phyloP scores from a whole-genome alignment of 2,329 filamentous ascomycete species.

The Cyanodermella asteris region DNA sequence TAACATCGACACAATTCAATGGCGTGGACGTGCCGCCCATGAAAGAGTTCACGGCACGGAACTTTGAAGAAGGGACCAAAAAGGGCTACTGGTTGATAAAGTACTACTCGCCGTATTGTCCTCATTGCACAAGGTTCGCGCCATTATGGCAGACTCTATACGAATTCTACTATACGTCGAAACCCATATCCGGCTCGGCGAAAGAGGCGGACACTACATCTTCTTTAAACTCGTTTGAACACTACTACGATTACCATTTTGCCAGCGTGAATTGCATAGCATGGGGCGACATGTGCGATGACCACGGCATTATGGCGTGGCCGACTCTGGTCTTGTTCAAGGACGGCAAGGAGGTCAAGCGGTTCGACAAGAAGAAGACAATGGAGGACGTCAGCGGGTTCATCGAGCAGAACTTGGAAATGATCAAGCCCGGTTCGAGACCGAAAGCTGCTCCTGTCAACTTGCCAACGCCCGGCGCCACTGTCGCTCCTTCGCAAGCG shows the following conservation, averaged over 20 bases:
- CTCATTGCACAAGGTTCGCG: conserved; percentile 58
- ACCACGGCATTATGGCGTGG: conserved; percentile 45
- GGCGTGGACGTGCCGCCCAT: conserved; percentile 28
- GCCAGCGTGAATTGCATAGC: conserved; percentile 69
- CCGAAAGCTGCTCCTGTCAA: conserved; percentile 41
- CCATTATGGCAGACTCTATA: conserved; percentile 81
- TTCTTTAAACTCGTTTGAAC: conserved; percentile 45
- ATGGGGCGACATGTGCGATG: conserved; percentile 53
- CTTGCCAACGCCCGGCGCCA: conserved; percentile 50
- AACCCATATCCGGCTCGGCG: conserved; percentile 35
- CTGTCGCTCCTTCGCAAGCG: conserved; percentile 21
- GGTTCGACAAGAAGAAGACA: conserved; percentile 42
- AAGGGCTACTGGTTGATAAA: conserved; percentile 33
- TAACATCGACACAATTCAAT: conserved; percentile 25
- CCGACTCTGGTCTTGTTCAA: conserved; percentile 65
- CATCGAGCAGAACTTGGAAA: conserved; percentile 57
- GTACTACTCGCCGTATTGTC: conserved; percentile 30
- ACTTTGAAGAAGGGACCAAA: conserved; percentile 25
- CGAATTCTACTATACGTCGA: conserved; percentile 80
- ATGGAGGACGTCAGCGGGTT: conserved; percentile 44
- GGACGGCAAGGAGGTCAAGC: conserved; percentile 46
- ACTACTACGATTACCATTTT: conserved; percentile 79
- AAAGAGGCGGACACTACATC: conserved; percentile 24
- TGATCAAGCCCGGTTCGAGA: conserved; percentile 59
- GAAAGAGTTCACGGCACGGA: conserved; percentile 24